Base-by-base conservation (phyloP, 176 grass and related monocot species). In the Oryza glumipatula region DNA sequence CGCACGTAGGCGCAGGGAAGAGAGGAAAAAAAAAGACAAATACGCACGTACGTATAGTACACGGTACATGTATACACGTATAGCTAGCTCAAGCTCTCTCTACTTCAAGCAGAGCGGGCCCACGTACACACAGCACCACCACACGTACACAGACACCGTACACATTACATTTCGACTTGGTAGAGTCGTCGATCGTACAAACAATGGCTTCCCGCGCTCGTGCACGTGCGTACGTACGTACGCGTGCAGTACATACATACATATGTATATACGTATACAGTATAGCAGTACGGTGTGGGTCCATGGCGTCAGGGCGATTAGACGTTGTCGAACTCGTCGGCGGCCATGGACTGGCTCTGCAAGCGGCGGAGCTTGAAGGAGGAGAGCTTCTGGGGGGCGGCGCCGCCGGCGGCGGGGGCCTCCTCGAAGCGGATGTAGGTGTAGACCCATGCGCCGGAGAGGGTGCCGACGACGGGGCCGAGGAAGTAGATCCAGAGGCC, bases 401-500 rank as follows among this genome's bases (percentile, higher is more conserved):
- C 89, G 71, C 84, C 72, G 38, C 47, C 69, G 43, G 16, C 44
- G n/a, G 75, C 48, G 9, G 87, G 74, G 12, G 67, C 39, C 22
- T 91, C 89, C 16, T 92, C 86, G 23, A 96, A 88, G 6, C 97
- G 83, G 12, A 96, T 94, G 80, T 96, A 91, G 67, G 81, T 92
- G 83, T 99, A 99, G 28, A 84, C 82, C 89, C 86, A 94, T 16
- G 94, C 94, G 1, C 97, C 97, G 2, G 94, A 94, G 81, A 99
- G 74, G 10, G 97, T 99, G 28, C 94, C 94, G 33, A 91, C 65
- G 51, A 94, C 94, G 10, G 97, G 97, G 67, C 97, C 97, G 3
- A 96, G 76, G 69, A 99, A 94, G 88, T 99, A 99, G 73, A 99
- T 87, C 97, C 97, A 99, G 45, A 99, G 89, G 16, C 94, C 90